phyloP scores from a whole-genome alignment of 2,329 filamentous ascomycete genomes.

The Fusarium devonianum region DNA sequence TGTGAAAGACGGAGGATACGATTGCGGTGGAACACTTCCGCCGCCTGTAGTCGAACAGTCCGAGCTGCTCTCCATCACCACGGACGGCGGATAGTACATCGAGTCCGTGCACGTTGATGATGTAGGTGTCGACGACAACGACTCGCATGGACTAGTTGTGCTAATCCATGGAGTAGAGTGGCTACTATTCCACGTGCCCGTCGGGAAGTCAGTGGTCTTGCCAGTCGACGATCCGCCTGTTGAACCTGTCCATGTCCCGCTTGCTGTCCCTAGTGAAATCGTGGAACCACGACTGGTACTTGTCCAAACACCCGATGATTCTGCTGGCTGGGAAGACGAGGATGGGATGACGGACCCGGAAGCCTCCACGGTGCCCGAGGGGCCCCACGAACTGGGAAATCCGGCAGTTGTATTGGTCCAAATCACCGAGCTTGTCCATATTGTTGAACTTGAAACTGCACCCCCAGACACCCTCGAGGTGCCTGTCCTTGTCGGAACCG shows the following conservation, averaged over 20 bases:
- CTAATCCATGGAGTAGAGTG: conserved; percentile 5
- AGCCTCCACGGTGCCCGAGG: conserved; percentile 8
- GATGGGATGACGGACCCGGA: conserved; percentile 12
- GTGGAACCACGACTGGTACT: conserved; percentile 9
- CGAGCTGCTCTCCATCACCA: too few species aligned
- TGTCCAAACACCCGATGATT: background rate
- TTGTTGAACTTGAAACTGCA: conserved; percentile 11
- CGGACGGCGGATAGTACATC: background rate
- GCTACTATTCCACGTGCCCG: conserved; percentile 10
- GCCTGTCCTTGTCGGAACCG: conserved; percentile 11
- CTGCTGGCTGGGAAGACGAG: conserved; percentile 1
- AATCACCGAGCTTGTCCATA: conserved; percentile 9
- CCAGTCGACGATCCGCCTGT: conserved; percentile 21
- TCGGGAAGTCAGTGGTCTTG: too few species aligned
- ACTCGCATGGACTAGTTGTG: conserved; percentile 21
- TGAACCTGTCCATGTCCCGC: background rate
- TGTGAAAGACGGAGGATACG: conserved; percentile 17
- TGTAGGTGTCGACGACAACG: conserved; percentile 10
- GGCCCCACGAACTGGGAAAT: conserved; percentile 7
- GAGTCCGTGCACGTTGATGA: conserved; percentile 30
- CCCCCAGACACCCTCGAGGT: conserved; percentile 29
- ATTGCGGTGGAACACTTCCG: conserved; percentile 6
- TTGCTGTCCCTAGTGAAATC: background rate
- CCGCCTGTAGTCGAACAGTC: conserved; percentile 17
- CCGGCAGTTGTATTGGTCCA: conserved; percentile 31